These are phyloP conservation scores for Linum lewisii DNA, from an alignment of 345 rosid species.

Conservation along the genomic window DNA sequence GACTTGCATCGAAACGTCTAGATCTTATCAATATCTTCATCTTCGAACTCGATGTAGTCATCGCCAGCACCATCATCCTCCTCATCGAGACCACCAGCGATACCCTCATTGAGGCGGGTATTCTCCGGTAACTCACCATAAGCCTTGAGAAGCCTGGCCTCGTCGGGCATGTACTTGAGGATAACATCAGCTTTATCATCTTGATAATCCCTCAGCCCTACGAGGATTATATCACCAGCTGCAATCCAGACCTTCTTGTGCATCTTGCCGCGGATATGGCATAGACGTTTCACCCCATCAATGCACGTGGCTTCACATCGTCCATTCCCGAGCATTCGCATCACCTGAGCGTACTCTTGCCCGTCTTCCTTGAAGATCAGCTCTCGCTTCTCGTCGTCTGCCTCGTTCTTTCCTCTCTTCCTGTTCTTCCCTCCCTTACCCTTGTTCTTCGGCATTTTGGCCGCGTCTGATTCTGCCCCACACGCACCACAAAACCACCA, in stretches of 20 bases:
- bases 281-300: constrained; percentile 5
- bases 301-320: constrained; percentile 11
- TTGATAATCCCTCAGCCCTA: constrained; percentile 12
- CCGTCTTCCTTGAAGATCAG: constrained; percentile 16
- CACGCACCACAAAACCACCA: background rate
- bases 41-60: constrained; percentile 15
- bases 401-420: constrained; percentile 20
- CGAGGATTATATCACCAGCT: constrained; percentile 11
- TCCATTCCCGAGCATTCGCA: constrained; percentile 14
- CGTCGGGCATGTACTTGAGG: constrained; percentile 14
- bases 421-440: constrained; percentile 20
- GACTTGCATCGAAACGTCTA: no score
- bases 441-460: constrained; percentile 12
- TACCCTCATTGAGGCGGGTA: constrained; percentile 9
- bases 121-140: constrained; percentile 13
- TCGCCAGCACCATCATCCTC: constrained; percentile 10
- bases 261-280: constrained; percentile 18
- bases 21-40: constrained; percentile 15
- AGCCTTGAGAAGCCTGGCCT: constrained; percentile 13
- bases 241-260: constrained; percentile 18
- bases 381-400: constrained; percentile 14
- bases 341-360: constrained; percentile 13
- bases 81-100: constrained; percentile 10
- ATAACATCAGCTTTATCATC: constrained; percentile 18
- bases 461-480: background rate